phyloP scores from a whole-genome alignment of 257 asterid genomes.

The Cynanchum wilfordii region DNA sequence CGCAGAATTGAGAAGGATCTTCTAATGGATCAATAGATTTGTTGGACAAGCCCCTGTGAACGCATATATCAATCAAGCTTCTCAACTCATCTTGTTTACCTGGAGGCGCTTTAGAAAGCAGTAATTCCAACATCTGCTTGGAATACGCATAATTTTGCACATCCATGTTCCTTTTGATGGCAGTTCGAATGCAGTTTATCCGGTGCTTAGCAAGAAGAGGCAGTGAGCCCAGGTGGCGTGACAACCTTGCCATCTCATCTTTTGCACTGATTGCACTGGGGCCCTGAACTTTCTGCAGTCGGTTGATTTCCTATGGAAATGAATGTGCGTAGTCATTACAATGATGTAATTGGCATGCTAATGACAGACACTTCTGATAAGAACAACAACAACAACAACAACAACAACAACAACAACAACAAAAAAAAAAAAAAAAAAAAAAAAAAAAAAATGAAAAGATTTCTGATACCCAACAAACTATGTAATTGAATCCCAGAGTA shows the following conservation, averaged over 20 bases:
- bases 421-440: background rate
- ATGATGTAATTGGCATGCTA: background rate
- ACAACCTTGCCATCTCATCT: constrained; percentile 94
- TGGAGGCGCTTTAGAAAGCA: constrained; percentile 86
- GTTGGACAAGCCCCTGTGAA: constrained; percentile 81
- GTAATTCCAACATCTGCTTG: constrained; percentile 94
- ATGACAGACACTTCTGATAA: background rate
- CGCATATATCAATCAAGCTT: constrained; percentile 87
- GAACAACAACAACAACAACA: too few relatives aligned
- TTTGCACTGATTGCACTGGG: constrained; percentile 96
- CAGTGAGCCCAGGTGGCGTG: constrained; percentile 93
- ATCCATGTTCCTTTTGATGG: constrained; percentile 96
- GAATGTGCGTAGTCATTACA: constrained; percentile 1
- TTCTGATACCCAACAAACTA: background rate
- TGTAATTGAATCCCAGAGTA: background rate
- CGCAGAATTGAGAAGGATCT: constrained; percentile 97
- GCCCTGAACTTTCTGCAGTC: constrained; percentile 94
- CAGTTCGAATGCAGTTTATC: constrained; percentile 88
- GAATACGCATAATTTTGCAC: constrained; percentile 91
- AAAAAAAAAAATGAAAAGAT: background rate
- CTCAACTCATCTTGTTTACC: constrained; percentile 95
- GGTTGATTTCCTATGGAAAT: constrained; percentile 66
- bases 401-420: too few relatives aligned
- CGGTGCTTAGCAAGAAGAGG: constrained; percentile 97
- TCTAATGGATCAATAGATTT: constrained; percentile 93